Evolutionary conservation across 2,329 filamentous ascomycete species (phyloP), one percentile per base, ranked within the genome.

Genomic region (Colletotrichum chlorophyti): DNA sequence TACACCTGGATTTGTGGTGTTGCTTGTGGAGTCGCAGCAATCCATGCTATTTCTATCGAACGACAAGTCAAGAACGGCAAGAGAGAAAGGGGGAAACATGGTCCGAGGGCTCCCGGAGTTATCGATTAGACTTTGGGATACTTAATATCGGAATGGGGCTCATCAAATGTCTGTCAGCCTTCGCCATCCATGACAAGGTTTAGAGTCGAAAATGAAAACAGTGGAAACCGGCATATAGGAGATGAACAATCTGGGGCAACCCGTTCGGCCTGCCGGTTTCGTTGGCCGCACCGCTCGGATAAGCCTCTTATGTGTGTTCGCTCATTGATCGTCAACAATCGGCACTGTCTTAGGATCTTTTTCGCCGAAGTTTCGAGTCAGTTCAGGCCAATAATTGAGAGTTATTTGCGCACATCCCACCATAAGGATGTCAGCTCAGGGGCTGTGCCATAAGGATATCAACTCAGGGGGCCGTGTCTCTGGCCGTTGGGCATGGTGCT

Each of bases 171-270:
- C n/a, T 26, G 24, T 17, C 42, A 48, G 48, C 35, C 23, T 15
- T 35, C 50, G 17, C 8, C n/a, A 58, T 54, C 54, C 54, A 37
- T 58, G 54, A 32, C 19, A 38, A 32, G 29, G 54, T 54, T 58
- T 43, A 19, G n/a, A n/a, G 17, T 48, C 31, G 29, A 21, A 11
- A 27, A 21, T 52, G 35, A 34, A 38, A 57, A 31, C 3, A 23
- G 38, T 57, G 45, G 45, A 7, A 57, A 37, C 46, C 2, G 12
- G 17, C 15, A 17, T n/a, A 34, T 26, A 23, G 27, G 40, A 41
- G 53, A 47, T 21, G 54, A 48, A 58, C 54, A 24, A 27, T 37
- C 23, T 21, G 23, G 24, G 23, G 34, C 23, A 17, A 53, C 35
- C 35, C 42, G 29, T 53, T 53, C 42, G 48, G 41, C 15, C 6